These are phyloP conservation scores for Ogataea saltuana DNA, from an alignment of 805 yeast species.

Conservation along the genomic window DNA sequence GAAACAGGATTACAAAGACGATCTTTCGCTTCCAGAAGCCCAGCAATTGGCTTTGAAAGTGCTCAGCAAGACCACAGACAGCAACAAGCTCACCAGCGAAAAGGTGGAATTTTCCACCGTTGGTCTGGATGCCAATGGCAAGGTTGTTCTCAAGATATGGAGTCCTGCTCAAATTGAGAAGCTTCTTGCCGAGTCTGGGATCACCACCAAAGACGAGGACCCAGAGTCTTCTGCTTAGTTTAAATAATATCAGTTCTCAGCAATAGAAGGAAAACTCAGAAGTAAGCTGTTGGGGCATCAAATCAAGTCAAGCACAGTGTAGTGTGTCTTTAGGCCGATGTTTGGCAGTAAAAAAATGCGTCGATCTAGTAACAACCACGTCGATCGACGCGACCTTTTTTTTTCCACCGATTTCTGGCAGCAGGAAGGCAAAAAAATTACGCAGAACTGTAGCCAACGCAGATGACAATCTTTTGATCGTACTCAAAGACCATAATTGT, in stretches of 20 bases:
- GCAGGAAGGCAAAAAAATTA: not conserved
- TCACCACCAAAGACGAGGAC: constrained; percentile 51
- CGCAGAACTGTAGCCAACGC: not conserved
- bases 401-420: not conserved
- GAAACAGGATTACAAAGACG: constrained; percentile 93
- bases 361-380: not conserved
- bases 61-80: constrained; percentile 90
- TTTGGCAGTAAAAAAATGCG: too few species aligned
- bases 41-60: constrained; percentile 87
- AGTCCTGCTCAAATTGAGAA: constrained; percentile 72
- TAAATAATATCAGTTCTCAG: too few species aligned
- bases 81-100: constrained; percentile 79
- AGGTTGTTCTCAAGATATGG: constrained; percentile 73
- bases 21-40: constrained; percentile 70
- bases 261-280: too few species aligned
- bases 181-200: constrained; percentile 70
- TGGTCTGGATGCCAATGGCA: constrained; percentile 47
- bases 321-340: too few species aligned
- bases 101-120: constrained; percentile 92
- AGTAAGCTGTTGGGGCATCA: too few species aligned
- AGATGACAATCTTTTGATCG: not conserved
- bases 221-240: not conserved
- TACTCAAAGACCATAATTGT: too few species aligned
- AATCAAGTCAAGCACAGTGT: too few species aligned
- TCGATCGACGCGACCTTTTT: not conserved